Evolutionary conservation across 495 filamentous ascomycete species (phyloP).

Genomic region (Penicillium tannophilum): DNA sequence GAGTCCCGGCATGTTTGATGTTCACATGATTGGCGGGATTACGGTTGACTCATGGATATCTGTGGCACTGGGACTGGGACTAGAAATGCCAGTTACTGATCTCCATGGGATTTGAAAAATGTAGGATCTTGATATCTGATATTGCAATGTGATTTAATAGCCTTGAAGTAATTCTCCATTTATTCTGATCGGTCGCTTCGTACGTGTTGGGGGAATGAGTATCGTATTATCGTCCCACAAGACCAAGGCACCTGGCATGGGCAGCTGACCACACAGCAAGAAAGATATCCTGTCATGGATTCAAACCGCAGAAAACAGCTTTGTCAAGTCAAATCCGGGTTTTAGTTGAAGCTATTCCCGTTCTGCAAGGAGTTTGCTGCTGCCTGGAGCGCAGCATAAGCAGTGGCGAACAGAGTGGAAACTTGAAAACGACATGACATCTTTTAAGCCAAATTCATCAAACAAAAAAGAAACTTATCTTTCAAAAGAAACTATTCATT

Average conservation of each 20-base stretch:
- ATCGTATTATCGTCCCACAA: not conserved
- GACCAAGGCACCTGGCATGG: not conserved
- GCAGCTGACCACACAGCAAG: not conserved
- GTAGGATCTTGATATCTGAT: no score
- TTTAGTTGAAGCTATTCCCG: conserved; percentile 7
- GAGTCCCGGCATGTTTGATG: conserved; percentile 28
- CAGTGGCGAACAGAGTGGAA: not conserved
- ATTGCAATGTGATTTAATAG: no score
- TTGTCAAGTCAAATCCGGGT: not conserved
- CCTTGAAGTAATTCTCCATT: not conserved
- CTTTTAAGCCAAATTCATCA: not conserved
- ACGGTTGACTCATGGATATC: not conserved
- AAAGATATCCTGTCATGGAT: not conserved
- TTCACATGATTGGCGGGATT: not conserved
- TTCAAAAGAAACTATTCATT: not conserved
- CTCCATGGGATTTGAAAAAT: not conserved
- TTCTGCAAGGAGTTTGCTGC: conserved; percentile 3
- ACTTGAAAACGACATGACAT: not conserved
- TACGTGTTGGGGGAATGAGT: not conserved
- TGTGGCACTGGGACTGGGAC: not conserved
- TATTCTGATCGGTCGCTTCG: not conserved
- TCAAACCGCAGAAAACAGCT: not conserved
- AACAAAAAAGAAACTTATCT: not conserved
- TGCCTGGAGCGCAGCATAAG: conserved; percentile 2
- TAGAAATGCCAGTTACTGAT: not conserved